Evolutionary conservation across 2,329 filamentous ascomycete species (phyloP).

Genomic region (Chaetomium strumarium): DNA sequence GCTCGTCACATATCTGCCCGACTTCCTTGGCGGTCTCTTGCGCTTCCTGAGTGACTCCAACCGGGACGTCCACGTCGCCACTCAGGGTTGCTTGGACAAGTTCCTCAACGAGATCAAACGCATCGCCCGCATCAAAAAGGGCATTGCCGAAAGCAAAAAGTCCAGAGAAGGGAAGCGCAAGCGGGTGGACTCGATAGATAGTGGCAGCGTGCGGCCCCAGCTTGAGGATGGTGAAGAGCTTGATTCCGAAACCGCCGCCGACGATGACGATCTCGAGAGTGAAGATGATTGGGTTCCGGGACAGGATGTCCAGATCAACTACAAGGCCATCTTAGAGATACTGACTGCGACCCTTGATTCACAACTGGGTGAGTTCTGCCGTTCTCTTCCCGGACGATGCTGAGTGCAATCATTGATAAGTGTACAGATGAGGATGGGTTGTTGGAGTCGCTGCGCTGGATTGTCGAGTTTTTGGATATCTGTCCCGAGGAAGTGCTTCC

Average conservation of each 20-base stretch:
- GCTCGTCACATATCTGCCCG: constrained; percentile 84
- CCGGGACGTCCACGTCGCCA: constrained; percentile 88
- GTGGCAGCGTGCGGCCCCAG: constrained; percentile 52
- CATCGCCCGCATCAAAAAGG: constrained; percentile 87
- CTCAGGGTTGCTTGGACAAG: constrained; percentile 79
- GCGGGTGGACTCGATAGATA: constrained; percentile 63
- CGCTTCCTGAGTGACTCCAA: constrained; percentile 91
- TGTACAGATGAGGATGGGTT: constrained; percentile 78
- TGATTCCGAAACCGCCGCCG: constrained; percentile 50
- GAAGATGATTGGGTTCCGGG: constrained; percentile 97
- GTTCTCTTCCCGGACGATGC: neutral
- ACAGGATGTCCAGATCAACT: constrained; percentile 92
- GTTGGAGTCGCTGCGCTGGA: constrained; percentile 86
- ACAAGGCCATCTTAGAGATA: constrained; percentile 86
- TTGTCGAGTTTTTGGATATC: constrained; percentile 94
- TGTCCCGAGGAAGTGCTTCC: constrained; percentile 93
- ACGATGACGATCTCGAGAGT: constrained; percentile 55
- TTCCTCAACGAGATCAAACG: constrained; percentile 92
- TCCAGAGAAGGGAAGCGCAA: constrained; percentile 63
- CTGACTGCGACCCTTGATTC: constrained; percentile 83
- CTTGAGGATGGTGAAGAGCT: constrained; percentile 57
- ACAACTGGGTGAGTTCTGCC: constrained; percentile 54
- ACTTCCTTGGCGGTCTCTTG: constrained; percentile 83
- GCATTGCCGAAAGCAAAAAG: constrained; percentile 79
- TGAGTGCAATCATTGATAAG: constrained; percentile 13